Evolutionary conservation across 2,329 filamentous ascomycete species (phyloP).

Genomic region (Reticulascus tulasneorum): DNA sequence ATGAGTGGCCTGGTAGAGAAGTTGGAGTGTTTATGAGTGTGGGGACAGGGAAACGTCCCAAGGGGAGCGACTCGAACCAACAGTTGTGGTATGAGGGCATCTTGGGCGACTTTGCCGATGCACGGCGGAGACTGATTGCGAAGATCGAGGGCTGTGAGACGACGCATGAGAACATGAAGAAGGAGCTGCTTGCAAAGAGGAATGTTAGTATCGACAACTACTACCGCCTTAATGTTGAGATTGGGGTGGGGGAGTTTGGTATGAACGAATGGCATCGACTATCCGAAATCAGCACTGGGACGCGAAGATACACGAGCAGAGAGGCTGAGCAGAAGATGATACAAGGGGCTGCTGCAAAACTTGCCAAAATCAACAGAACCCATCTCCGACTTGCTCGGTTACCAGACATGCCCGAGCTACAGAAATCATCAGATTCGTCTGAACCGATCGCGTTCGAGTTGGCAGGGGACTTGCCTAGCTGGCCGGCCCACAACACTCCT

Average conservation of each 20-base stretch:
- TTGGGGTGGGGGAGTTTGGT: conserved; percentile 92
- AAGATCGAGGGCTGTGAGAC: conserved; percentile 96
- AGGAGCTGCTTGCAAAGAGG: conserved; percentile 70
- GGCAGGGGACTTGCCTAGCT: conserved; percentile 49
- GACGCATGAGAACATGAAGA: conserved; percentile 82
- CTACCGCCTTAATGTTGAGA: conserved; percentile 93
- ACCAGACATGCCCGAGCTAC: conserved; percentile 37
- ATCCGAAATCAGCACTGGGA: conserved; percentile 92
- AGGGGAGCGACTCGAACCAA: conserved; percentile 60
- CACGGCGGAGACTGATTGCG: conserved; percentile 73
- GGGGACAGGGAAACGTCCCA: conserved; percentile 82
- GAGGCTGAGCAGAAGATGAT: conserved; percentile 74
- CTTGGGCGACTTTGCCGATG: conserved; percentile 88
- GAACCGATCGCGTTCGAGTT: conserved; percentile 52
- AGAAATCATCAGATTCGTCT: conserved; percentile 38
- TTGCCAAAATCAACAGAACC: conserved; percentile 78
- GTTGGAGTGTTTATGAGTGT: conserved; percentile 90
- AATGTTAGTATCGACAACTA: conserved; percentile 87
- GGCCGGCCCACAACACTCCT: conserved; percentile 29
- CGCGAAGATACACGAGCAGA: conserved; percentile 74
- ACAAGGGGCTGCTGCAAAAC: conserved; percentile 69
- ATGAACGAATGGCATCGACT: conserved; percentile 98
- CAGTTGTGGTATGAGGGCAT: conserved; percentile 94
- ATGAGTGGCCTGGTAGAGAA: conserved; percentile 93
- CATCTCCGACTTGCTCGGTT: conserved; percentile 62